Conservation (phyloP, 148 eudicot genomes). For the Vaccinium myrtillus region DNA sequence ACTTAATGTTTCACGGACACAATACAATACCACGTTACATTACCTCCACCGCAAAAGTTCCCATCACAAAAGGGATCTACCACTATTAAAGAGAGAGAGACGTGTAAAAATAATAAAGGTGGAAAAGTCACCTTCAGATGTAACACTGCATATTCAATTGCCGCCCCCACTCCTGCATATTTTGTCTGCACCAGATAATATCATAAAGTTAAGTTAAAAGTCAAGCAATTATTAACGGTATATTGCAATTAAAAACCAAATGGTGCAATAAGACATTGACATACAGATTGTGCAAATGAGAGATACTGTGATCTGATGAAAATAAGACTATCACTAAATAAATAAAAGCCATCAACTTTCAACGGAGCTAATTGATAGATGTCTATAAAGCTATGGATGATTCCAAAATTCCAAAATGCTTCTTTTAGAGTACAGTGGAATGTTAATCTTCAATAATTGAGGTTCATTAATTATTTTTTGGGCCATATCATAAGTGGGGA, state of each 20-base stretch:
- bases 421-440: neutral
- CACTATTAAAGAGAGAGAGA: neutral
- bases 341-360: neutral
- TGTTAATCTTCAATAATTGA: neutral
- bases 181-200: constrained; percentile 49
- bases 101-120: neutral
- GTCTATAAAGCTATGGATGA: neutral
- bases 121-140: constrained; percentile 59
- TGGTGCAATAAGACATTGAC: no score
- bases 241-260: neutral
- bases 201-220: neutral
- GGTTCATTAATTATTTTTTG: neutral
- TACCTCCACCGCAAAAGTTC: neutral
- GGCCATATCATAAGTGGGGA: neutral
- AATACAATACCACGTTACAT: neutral
- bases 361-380: neutral
- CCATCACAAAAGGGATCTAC: neutral
- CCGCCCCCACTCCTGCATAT: constrained; percentile 73
- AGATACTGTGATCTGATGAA: no score
- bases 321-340: no score
- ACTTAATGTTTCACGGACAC: no score
- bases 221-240: constrained; percentile 1
- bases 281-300: no score
- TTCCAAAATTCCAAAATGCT: neutral
- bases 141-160: constrained; percentile 80